Base-by-base conservation (phyloP, 2,329 filamentous ascomycete species). In the Paramyrothecium roridum region DNA sequence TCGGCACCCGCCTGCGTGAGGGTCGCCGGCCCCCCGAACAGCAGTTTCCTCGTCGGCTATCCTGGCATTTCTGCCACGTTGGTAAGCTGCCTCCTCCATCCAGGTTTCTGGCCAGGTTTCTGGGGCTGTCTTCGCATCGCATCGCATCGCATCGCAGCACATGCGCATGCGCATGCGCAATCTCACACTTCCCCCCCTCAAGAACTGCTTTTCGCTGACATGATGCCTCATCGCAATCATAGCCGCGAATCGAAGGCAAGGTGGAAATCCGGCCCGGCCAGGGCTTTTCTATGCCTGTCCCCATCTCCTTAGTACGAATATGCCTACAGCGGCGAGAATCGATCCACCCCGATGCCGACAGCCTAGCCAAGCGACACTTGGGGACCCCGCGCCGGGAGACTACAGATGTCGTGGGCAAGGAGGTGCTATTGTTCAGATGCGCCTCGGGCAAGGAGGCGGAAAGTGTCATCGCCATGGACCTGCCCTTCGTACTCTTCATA, bases 221-320 rank as follows among this genome's bases (percentile, higher is more conserved):
- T 57, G 50, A 34, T 52, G 54, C 53, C 54, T 53, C 20, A 50
- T 8, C 21, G 33, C 12, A 51, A 21, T 68, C n/a, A 43, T 13
- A 97, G 91, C 95, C 95, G 67, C 90, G 95, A 70, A 93, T 99
- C 76, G 93, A 97, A 80, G 95, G 95, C 66, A 96, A 95, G 71
- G 95, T 99, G 70, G 95, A 98, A 77, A 95, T 99, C 65, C 86
- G 95, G 57, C 95, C 95, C 46, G 87, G 86, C 54, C 82, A 88
- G 59, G 93, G 95, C 58, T 87, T 89, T 66, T 93, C 92, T 19
- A 92, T 92, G 65, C 92, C 95, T 46, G 93, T 98, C 65, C 85
- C 89, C 68, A 81, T 99, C 68, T 97, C 93, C 50, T 85, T 97
- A 63, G 93, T 98, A 63, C 93, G 93, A 65, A 96, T 99, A 79